Evolutionary conservation across 2,329 filamentous ascomycete species (phyloP), one percentile per base, ranked within the genome.

Genomic region (Stachybotrys chlorohalonatus): DNA sequence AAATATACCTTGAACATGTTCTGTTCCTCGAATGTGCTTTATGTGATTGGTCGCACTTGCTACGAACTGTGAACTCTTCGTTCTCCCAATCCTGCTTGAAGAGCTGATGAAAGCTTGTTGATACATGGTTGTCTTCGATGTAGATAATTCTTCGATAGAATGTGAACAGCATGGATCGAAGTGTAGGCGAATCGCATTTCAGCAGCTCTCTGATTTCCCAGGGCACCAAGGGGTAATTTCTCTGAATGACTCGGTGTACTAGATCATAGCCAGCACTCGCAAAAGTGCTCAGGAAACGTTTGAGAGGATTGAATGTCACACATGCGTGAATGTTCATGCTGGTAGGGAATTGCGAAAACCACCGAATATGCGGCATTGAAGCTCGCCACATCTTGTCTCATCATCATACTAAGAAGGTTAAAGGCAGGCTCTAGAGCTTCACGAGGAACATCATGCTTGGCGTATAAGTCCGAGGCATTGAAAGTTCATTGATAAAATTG

Each of bases 401-500:
- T 56, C 31, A 64, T 50, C 6, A 31, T 51, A 31, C 47, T 58
- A 11, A 67, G 49, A 17, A 54, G 50, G 7, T 49, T 24, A 51
- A 70, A 64, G 30, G 60, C 59, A 45, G 46, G 6, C 54, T 67
- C 63, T 17, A 68, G 31, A 11, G 47, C 31, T 3, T 45, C 31
- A 13, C 54, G 52, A 4, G 32, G 13, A 70, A 59, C 6, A 60
- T n/a, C 6, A 32, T 60, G 49, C 17, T 47, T n/a, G 17, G 46
- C 46, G 17, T 73, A 64, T 1, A 69, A 66, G 11, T 76, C 62
- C 3, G 74, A 57, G 11, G 52, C 61, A 16, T 72, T 64, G 3
- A 69, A 55, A 4, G 75, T 76, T 76, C 79, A 82, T 17, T 79
- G 63, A 63, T 84, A 87, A 65, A 82, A 85, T 2, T 86, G 56